A percentile compares a stretch with the other conserved stretches of the same genome.
Evolutionary conservation across 441 rosid genomes (phyloP).

Genomic region (Arabidopsis lyrata): DNA sequence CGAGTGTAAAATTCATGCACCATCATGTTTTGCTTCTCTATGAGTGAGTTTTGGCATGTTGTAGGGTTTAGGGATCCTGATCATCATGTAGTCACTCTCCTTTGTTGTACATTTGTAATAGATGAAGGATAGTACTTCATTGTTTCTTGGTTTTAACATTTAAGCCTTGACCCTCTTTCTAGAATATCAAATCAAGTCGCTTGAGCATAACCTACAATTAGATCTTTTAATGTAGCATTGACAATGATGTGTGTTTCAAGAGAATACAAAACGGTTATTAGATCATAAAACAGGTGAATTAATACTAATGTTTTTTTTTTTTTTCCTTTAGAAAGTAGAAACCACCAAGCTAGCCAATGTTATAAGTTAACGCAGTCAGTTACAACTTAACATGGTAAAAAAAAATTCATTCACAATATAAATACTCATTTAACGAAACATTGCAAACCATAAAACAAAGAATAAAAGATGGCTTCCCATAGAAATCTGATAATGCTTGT

Average conservation of each 20-base stretch:
- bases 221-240: neutral
- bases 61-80: conserved; percentile 6
- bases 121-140: neutral
- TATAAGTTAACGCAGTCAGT: neutral
- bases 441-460: neutral
- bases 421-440: neutral
- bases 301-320: neutral
- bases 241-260: neutral
- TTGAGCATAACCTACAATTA: neutral
- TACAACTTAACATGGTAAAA: neutral
- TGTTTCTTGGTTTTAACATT: conserved; percentile 7
- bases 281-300: neutral
- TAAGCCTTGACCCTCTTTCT: neutral
- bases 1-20: neutral
- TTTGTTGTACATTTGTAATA: neutral
- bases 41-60: neutral
- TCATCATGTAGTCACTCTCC: neutral
- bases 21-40: conserved; percentile 20
- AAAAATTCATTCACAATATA: neutral
- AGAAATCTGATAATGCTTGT: neutral
- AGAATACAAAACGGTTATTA: neutral
- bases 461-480: neutral
- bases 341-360: neutral
- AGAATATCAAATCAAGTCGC: neutral
- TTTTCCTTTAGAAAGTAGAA: too few species aligned